These are phyloP conservation scores for Leishmania mexicana DNA, from an alignment of 208 protist species.

Conservation along the genomic window DNA sequence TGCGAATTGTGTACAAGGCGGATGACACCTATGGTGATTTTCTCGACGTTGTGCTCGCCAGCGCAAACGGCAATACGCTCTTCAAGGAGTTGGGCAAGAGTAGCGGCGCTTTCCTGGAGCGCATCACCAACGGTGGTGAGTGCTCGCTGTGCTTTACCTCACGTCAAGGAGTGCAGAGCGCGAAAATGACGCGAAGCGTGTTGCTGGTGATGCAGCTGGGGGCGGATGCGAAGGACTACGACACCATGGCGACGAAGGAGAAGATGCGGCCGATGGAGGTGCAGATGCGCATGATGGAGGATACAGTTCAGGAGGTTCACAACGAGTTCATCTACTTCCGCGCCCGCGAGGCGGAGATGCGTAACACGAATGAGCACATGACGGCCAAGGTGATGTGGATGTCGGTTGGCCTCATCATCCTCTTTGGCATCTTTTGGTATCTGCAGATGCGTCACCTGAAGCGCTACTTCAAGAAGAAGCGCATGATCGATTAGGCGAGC, in stretches of 20 bases:
- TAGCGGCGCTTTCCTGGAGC: constrained; percentile 37
- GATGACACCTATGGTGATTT: constrained; percentile 63
- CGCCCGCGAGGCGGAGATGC: constrained; percentile 86
- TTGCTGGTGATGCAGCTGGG: constrained; percentile 36
- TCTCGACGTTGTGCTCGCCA: constrained; percentile 44
- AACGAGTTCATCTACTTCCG: constrained; percentile 89
- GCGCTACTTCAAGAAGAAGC: constrained; percentile 88
- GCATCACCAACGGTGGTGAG: constrained; percentile 62
- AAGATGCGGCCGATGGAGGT: constrained; percentile 93
- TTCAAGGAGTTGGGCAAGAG: constrained; percentile 31
- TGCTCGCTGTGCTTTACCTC: constrained; percentile 77
- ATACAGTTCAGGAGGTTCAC: constrained; percentile 81
- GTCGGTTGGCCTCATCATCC: constrained; percentile 56
- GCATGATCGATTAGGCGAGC: constrained; percentile 83
- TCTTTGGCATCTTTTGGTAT: constrained; percentile 76
- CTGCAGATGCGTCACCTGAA: constrained; percentile 81
- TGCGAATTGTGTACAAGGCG: constrained; percentile 60
- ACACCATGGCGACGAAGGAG: constrained; percentile 67
- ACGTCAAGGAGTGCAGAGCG: constrained; percentile 5
- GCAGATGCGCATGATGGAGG: constrained; percentile 88
- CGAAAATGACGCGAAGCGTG: constrained; percentile 3
- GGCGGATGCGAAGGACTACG: constrained; percentile 73
- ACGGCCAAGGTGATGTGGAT: constrained; percentile 68
- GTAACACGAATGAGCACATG: constrained; percentile 87
- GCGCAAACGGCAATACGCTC: constrained; percentile 27